These are phyloP conservation scores for Fusarium domesticum DNA, from an alignment of 2,329 filamentous ascomycete species.

Conservation along the genomic window DNA sequence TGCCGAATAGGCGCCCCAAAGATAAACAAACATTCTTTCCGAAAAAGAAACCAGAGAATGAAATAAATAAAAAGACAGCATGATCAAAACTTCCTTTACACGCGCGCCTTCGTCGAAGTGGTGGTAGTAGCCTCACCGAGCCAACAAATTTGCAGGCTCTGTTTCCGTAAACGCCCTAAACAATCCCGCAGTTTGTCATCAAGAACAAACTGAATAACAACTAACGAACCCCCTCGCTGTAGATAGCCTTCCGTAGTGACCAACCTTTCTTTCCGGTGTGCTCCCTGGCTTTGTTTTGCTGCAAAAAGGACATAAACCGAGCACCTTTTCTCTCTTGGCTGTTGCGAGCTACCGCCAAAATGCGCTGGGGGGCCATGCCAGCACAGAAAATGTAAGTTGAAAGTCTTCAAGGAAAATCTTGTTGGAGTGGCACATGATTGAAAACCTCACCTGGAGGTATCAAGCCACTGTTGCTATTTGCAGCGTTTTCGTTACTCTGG, in stretches of 20 bases:
- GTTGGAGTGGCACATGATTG: neutral
- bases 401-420: conserved; percentile 6
- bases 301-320: conserved; percentile 12
- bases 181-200: conserved; percentile 29
- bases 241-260: conserved; percentile 15
- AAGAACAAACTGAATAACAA: conserved; percentile 23
- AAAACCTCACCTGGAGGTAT: conserved; percentile 9
- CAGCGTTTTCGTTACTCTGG: conserved; percentile 11
- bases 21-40: conserved; percentile 16
- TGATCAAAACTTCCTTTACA: conserved; percentile 21
- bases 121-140: conserved; percentile 23
- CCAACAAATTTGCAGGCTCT: conserved; percentile 27
- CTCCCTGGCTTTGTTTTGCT: conserved; percentile 7
- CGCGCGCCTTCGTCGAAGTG: conserved; percentile 28
- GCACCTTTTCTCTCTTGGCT: neutral
- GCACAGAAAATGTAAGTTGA: conserved; percentile 6
- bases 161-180: conserved; percentile 30
- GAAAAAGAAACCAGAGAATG: conserved; percentile 4
- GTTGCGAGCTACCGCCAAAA: conserved; percentile 2
- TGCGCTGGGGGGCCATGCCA: neutral
- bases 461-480: neutral
- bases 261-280: conserved; percentile 9
- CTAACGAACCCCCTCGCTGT: conserved; percentile 15
- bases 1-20: conserved; percentile 3
- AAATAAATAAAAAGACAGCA: conserved; percentile 11